Evolutionary conservation across 2,329 filamentous ascomycete species (phyloP).

Genomic region (Passalora sequoiae): DNA sequence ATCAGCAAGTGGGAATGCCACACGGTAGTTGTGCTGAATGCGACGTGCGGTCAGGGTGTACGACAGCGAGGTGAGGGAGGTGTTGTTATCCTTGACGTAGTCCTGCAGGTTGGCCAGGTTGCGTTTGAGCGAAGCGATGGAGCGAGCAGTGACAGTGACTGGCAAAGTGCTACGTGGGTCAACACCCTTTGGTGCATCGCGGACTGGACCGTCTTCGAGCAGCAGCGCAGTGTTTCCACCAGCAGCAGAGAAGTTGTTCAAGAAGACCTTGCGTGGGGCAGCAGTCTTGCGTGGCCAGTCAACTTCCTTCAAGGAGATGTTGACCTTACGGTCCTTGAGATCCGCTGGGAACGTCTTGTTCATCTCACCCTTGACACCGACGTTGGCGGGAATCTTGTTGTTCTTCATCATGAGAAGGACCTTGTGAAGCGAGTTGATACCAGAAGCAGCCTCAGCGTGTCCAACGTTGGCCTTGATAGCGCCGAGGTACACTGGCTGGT

Average conservation of each 20-base stretch:
- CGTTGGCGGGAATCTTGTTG: conserved; percentile 50
- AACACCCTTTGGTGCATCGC: conserved; percentile 36
- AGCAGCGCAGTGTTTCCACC: conserved; percentile 51
- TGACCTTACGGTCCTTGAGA: conserved; percentile 48
- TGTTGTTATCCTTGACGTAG: conserved; percentile 44
- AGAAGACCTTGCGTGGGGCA: conserved; percentile 46
- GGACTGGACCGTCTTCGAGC: conserved; percentile 48
- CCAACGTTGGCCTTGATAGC: conserved; percentile 54
- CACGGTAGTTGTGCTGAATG: conserved; percentile 51
- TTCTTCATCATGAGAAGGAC: conserved; percentile 52
- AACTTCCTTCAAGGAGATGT: conserved; percentile 46
- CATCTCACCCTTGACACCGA: conserved; percentile 52
- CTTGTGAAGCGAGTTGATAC: conserved; percentile 52
- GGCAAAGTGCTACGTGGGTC: conserved; percentile 46
- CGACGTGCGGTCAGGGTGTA: conserved; percentile 51
- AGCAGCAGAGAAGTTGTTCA: conserved; percentile 52
- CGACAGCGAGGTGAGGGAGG: conserved; percentile 45
- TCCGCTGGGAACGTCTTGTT: conserved; percentile 54
- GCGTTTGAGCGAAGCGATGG: conserved; percentile 48
- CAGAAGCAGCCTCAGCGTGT: conserved; percentile 51
- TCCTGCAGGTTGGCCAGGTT: conserved; percentile 47
- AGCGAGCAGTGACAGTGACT: conserved; percentile 48
- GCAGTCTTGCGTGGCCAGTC: conserved; percentile 45
- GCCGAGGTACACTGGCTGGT: conserved; percentile 48
- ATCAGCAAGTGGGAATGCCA: conserved; percentile 44